Evolutionary conservation across 139 green algal genomes (phyloP).

Genomic region (Deuterostichococcus epilithicus): DNA sequence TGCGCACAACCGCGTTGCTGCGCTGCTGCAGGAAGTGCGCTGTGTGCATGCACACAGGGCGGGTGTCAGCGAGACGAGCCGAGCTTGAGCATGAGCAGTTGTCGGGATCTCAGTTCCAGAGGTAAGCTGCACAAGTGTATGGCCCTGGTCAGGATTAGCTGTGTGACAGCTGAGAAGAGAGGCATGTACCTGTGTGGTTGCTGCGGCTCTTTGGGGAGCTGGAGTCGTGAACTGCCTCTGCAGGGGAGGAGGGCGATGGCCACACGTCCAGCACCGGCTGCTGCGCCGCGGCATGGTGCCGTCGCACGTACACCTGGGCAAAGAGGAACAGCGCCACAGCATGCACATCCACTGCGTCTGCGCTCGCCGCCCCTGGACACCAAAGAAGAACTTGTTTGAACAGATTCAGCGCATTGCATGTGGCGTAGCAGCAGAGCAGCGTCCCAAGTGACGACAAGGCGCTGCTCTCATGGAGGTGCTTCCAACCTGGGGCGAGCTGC

Average conservation of each 20-base stretch:
- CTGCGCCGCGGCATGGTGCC: slow-evolving; percentile 17
- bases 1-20: slow-evolving; percentile 24
- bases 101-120: too few species aligned
- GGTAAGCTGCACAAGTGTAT: slow-evolving; percentile 6
- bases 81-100: too few species aligned
- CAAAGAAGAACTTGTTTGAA: background rate
- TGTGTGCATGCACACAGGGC: background rate
- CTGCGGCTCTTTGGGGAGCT: background rate
- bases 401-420: background rate
- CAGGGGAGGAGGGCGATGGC: slow-evolving; percentile 38
- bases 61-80: background rate
- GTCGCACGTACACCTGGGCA: slow-evolving; percentile 57
- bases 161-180: background rate
- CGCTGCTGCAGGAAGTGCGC: slow-evolving; percentile 25
- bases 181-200: background rate
- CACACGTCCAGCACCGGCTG: slow-evolving; percentile 65
- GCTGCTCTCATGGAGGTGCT: background rate
- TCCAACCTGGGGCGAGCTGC: background rate
- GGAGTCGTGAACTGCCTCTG: slow-evolving; percentile 18
- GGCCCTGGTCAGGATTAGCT: slow-evolving; percentile 10
- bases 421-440: background rate
- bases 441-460: background rate
- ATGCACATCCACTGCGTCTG: slow-evolving; percentile 40
- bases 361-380: slow-evolving; percentile 17
- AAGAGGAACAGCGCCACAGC: slow-evolving; percentile 69